These are phyloP conservation scores for Serendipita sp. DNA, from an alignment of 768 basidiomycete genomes.

Conservation along the genomic window DNA sequence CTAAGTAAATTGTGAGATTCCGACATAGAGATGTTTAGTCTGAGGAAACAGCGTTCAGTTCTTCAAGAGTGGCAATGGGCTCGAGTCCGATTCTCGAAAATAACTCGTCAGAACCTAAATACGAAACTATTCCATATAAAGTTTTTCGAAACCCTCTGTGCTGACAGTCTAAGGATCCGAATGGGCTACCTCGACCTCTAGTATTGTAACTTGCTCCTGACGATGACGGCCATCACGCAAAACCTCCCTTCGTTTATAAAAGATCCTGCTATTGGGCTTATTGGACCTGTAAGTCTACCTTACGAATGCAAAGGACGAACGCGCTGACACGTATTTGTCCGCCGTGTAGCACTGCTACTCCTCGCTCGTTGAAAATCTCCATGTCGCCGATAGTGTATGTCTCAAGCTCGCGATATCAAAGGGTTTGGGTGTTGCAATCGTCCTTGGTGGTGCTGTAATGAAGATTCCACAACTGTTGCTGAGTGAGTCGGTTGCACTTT, in stretches of 20 bases:
- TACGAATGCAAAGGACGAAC: background rate
- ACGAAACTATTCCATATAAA: no score
- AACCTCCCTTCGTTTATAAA: slow-evolving; percentile 76
- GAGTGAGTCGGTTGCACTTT: slow-evolving; percentile 33
- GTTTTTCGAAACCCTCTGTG: no score
- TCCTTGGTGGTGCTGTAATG: slow-evolving; percentile 84
- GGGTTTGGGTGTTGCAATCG: slow-evolving; percentile 81
- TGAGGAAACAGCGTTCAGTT: no score
- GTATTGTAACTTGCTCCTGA: slow-evolving; percentile 6
- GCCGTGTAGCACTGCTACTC: slow-evolving; percentile 66
- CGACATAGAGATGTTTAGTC: no score
- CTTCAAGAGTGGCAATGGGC: no score
- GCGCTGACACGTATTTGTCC: slow-evolving; percentile 5
- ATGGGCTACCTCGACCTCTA: no score
- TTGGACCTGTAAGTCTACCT: slow-evolving; percentile 49
- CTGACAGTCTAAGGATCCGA: no score
- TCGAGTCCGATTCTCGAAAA: no score
- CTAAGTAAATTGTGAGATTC: no score
- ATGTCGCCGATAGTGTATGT: slow-evolving; percentile 63
- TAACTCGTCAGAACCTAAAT: no score
- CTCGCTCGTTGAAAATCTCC: slow-evolving; percentile 72
- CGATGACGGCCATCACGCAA: slow-evolving; percentile 63
- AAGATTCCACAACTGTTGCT: slow-evolving; percentile 89
- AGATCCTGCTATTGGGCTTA: slow-evolving; percentile 63
- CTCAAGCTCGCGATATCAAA: slow-evolving; percentile 87